A percentile compares a stretch with the other conserved stretches of the same genome.
phyloP scores from a whole-genome alignment of 108 stramenopile species.

The Aureococcus anophagefferens region DNA sequence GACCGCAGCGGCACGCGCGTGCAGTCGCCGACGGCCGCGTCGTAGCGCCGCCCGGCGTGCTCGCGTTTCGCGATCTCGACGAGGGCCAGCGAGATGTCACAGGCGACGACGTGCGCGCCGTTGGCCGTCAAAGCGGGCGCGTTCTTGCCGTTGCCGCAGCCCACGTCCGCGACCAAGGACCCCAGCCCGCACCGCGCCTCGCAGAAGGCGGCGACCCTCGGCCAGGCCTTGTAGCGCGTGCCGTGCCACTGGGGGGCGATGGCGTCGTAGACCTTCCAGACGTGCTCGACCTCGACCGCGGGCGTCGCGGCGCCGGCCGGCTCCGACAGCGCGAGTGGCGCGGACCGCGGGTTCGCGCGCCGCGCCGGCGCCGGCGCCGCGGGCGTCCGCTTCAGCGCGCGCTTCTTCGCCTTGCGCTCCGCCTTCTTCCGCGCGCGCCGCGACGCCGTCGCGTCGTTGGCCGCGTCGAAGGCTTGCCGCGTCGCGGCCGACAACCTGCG shows the following conservation, averaged over 20 bases:
- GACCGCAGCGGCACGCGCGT: constrained; percentile 69
- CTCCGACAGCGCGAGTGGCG: too few species aligned
- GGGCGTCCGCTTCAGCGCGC: too few species aligned
- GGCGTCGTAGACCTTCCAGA: constrained; percentile 78
- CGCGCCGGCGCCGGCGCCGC: too few species aligned
- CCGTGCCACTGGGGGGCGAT: constrained; percentile 95
- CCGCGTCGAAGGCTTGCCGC: too few species aligned
- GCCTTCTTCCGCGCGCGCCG: too few species aligned
- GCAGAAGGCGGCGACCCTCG: constrained; percentile 78
- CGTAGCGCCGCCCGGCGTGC: constrained; percentile 33
- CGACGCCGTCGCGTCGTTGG: too few species aligned
- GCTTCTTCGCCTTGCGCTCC: too few species aligned
- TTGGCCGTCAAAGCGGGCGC: constrained; percentile 59
- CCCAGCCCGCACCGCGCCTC: constrained; percentile 50
- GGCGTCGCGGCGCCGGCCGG: constrained; percentile 44
- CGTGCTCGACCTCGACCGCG: constrained; percentile 74
- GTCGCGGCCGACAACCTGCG: too few species aligned
- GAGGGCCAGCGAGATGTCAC: constrained; percentile 69
- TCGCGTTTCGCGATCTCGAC: constrained; percentile 38
- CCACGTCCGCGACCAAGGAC: constrained; percentile 83
- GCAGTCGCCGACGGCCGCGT: constrained; percentile 77
- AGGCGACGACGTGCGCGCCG: constrained; percentile 80
- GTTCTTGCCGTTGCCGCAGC: constrained; percentile 96
- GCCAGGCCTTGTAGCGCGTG: constrained; percentile 93
- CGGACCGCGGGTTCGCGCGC: too few species aligned